Evolutionary conservation across 2,329 filamentous ascomycete species (phyloP).

Genomic region (Tolypocladium guangdongense): DNA sequence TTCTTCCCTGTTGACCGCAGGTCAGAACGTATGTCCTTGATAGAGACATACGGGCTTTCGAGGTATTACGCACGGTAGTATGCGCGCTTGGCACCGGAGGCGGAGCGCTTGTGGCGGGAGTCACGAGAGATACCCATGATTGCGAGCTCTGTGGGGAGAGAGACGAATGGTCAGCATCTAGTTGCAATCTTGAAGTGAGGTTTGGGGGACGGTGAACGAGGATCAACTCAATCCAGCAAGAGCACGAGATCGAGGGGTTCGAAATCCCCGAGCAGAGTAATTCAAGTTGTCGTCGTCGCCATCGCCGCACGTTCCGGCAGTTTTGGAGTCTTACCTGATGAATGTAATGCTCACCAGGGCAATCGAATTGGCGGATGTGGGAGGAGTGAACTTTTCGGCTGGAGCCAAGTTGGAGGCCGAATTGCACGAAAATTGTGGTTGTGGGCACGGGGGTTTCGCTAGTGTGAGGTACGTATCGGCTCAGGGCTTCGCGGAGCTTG

Average conservation of each 20-base stretch:
- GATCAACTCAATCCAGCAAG: neutral
- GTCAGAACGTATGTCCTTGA: constrained; percentile 59
- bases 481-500: constrained; percentile 15
- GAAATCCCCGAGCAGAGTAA: constrained; percentile 11
- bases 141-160: constrained; percentile 50
- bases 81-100: constrained; percentile 95
- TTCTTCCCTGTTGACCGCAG: constrained; percentile 71
- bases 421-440: constrained; percentile 28
- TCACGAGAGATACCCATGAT: constrained; percentile 99
- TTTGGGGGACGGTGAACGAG: neutral
- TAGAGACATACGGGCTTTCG: constrained; percentile 56
- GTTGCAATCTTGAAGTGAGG: neutral
- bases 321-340: constrained; percentile 33
- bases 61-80: constrained; percentile 66
- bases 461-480: constrained; percentile 21
- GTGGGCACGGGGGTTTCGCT: constrained; percentile 25
- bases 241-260: constrained; percentile 10
- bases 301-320: neutral
- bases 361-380: constrained; percentile 33
- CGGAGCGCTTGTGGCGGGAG: constrained; percentile 99
- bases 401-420: constrained; percentile 19
- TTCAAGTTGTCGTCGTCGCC: neutral
- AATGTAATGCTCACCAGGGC: constrained; percentile 34
- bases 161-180: constrained; percentile 8
- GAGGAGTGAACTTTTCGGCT: constrained; percentile 25